Percentiles rank a stretch among this genome's conserved stretches.
phyloP scores from a whole-genome alignment of 345 rosid genomes.

The Rhodamnia rubescens region DNA sequence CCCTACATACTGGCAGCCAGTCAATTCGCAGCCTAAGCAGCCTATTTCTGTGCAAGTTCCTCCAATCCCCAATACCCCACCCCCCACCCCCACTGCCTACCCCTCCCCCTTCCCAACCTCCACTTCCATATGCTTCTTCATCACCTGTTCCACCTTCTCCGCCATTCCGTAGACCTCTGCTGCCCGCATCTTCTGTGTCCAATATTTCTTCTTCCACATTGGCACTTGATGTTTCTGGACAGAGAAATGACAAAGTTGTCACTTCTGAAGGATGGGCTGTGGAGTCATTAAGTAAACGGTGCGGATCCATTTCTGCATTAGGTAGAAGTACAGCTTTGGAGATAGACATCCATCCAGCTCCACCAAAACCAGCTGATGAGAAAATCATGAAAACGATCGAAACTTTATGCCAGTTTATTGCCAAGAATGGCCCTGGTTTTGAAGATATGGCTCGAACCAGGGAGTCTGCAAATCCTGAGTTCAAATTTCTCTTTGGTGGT shows the following conservation, averaged over 20 bases:
- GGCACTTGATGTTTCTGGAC: not conserved
- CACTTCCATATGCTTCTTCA: conserved; percentile 16
- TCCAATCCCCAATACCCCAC: conserved; percentile 2
- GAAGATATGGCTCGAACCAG: conserved; percentile 19
- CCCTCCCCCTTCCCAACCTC: conserved; percentile 14
- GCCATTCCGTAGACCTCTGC: conserved; percentile 7
- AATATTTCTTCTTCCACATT: conserved; percentile 7
- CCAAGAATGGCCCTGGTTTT: conserved; percentile 23
- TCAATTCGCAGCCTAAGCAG: conserved; percentile 11
- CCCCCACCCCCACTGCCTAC: not conserved
- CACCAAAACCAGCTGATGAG: conserved; percentile 25
- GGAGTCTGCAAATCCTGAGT: conserved; percentile 21
- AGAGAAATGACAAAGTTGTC: not conserved
- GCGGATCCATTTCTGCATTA: conserved; percentile 6
- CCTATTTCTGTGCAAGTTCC: conserved; percentile 16
- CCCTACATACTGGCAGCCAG: conserved; percentile 14
- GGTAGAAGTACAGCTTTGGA: conserved; percentile 2
- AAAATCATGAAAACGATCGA: conserved; percentile 21
- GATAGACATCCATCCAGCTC: conserved; percentile 8
- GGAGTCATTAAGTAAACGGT: not conserved
- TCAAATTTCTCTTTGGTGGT: conserved; percentile 26
- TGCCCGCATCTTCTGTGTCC: conserved; percentile 2
- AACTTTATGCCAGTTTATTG: conserved; percentile 21
- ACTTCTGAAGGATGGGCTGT: not conserved
- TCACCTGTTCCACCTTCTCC: conserved; percentile 13